A percentile compares a stretch with the other conserved stretches of the same genome.
These are phyloP conservation scores for Rhizophora apiculata DNA, from an alignment of 345 rosid species.

Conservation along the genomic window DNA sequence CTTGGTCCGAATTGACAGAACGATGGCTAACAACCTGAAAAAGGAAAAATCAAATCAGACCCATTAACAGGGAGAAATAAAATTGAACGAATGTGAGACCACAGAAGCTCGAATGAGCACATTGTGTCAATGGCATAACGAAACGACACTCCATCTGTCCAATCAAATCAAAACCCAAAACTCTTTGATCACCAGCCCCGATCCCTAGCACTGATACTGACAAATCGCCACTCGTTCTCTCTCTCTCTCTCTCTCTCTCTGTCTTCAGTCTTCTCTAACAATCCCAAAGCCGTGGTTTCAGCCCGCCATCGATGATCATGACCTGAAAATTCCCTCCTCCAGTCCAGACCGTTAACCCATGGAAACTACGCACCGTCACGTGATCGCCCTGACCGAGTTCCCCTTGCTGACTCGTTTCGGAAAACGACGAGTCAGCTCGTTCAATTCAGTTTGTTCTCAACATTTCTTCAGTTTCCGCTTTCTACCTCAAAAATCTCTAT, in stretches of 20 bases:
- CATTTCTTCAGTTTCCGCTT: conserved; percentile 23
- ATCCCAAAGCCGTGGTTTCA: no score
- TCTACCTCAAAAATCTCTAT: conserved; percentile 25
- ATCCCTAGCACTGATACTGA: no score
- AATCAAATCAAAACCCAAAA: background rate
- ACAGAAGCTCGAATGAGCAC: conserved; percentile 13
- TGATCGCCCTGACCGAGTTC: conserved; percentile 35
- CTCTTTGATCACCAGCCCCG: background rate
- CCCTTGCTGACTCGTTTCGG: conserved; percentile 33
- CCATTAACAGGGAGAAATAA: background rate
- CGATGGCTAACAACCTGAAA: no score
- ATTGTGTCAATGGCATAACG: conserved; percentile 15
- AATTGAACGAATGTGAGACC: background rate
- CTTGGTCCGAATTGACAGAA: no score
- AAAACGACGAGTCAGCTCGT: conserved; percentile 38
- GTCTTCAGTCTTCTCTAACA: background rate
- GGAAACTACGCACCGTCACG: conserved; percentile 47
- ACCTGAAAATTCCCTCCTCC: conserved; percentile 4
- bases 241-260: background rate
- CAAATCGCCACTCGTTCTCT: background rate
- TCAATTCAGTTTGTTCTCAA: conserved; percentile 18
- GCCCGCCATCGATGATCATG: background rate
- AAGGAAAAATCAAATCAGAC: no score
- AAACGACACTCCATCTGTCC: background rate
- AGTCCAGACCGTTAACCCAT: conserved; percentile 14